Percentiles rank a stretch among this genome's conserved stretches.
Conservation (phyloP, 306 rosid species). For the cucumber (Cucumis sativus) region DNA sequence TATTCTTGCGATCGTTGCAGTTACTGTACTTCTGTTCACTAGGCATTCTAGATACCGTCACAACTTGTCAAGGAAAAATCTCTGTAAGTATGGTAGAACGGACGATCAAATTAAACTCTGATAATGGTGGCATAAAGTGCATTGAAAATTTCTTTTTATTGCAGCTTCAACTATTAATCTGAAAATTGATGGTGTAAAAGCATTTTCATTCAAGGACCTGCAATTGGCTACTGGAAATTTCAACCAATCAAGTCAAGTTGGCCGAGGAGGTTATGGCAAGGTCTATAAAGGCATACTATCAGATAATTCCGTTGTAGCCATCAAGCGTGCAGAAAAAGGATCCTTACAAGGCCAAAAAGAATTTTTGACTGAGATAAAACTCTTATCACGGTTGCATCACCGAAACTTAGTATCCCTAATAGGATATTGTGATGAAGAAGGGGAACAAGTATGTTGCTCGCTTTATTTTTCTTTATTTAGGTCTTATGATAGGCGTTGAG, state of each 20-base stretch:
- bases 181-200: constrained; percentile 67
- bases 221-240: constrained; percentile 54
- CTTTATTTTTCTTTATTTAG: background rate
- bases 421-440: constrained; percentile 80
- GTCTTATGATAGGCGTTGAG: background rate
- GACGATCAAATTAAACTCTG: background rate
- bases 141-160: constrained; percentile 7
- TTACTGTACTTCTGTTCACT: constrained; percentile 25
- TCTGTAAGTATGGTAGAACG: constrained; percentile 32
- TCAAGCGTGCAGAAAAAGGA: constrained; percentile 78
- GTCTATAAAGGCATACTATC: constrained; percentile 71
- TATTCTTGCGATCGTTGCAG: constrained; percentile 27
- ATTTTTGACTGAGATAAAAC: constrained; percentile 85
- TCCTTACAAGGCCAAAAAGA: constrained; percentile 88
- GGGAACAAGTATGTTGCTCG: constrained; percentile 44
- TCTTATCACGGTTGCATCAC: constrained; percentile 81
- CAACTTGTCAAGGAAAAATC: constrained; percentile 32
- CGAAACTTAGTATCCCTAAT: constrained; percentile 69
- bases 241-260: constrained; percentile 42
- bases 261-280: constrained; percentile 95
- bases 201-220: constrained; percentile 63
- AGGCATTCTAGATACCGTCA: constrained; percentile 22
- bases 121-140: constrained; percentile 1
- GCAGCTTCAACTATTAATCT: constrained; percentile 51
- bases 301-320: constrained; percentile 49